Base-by-base conservation (phyloP, 148 eudicot species). In the Selenicereus undatus region DNA sequence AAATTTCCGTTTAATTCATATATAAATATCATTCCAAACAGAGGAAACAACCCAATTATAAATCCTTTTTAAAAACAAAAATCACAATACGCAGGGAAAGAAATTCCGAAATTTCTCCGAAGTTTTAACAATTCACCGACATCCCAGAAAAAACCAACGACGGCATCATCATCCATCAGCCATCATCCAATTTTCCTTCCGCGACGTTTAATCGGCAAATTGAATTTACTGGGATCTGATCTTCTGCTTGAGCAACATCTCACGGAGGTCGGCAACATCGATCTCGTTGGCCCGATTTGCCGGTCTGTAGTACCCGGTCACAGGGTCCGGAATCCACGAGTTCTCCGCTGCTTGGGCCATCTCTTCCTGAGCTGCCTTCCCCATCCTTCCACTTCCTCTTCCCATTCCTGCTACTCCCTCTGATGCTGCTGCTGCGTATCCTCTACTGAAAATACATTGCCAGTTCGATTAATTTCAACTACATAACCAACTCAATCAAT, bases 291-390 rank as follows among this genome's bases (percentile, higher is more conserved):
- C 56, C 5, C 83, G 86, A 56, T 86, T 88, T 43, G 90, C 98
- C 18, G 98, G 98, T 45, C 89, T 76, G 87, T 92, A 94, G 78
- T 86, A 94, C 0, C 98, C 98, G 26, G 98, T 94, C 8, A 85
- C 90, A 3, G 98, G 98, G 82, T 94, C 97, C 5, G 98, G 98
- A 11, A 87, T 85, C 98, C 98, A 94, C 29, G 98, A 79, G 7
- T 80, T 82, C 27, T 82, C 86, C 29, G 83, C 85, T 8, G 82
- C 50, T 9, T 83, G 30, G 5, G 85, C 90, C 70, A 48, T 82
- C 86, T 72, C 86, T 39, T 81, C 73, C 24, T 12, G 35, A 4
- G 35, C 79, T 64, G 81, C 76, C 48, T 87, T 88, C 82, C 86
- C 89, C 78, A 84, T 52, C 24, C 56, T 78, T 48, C 68, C 27